phyloP scores from a whole-genome alignment of 2,329 filamentous ascomycete genomes.

The Aspergillus oerlinghausenensis region DNA sequence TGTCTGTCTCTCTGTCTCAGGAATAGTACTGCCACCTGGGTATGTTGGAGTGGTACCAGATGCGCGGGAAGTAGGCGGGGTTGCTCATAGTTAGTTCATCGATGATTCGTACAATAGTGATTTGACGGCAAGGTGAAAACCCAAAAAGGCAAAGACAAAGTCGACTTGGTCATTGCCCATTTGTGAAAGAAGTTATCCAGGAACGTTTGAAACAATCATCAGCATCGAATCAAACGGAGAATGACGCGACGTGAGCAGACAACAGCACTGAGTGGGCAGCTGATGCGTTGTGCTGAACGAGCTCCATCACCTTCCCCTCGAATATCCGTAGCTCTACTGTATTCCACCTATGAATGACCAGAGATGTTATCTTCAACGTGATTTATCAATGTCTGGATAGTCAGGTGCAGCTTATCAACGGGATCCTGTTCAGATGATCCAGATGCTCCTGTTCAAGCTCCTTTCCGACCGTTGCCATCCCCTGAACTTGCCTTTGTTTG shows the following conservation, averaged over 20 bases:
- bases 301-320: constrained; percentile 2
- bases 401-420: neutral
- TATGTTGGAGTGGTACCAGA: constrained; percentile 11
- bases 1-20: neutral
- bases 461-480: neutral
- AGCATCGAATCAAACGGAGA: neutral
- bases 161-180: neutral
- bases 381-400: neutral
- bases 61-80: neutral
- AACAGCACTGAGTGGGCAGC: constrained; percentile 1
- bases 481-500: neutral
- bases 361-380: neutral
- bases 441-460: neutral
- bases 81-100: neutral
- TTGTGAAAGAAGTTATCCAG: neutral
- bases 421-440: neutral
- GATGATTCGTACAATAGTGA: neutral
- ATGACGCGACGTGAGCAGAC: neutral
- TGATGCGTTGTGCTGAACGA: constrained; percentile 6
- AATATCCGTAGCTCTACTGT: constrained; percentile 1
- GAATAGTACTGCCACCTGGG: constrained; percentile 4
- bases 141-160: neutral
- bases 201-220: neutral
- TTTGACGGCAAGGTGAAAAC: neutral
- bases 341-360: neutral